Evolutionary conservation across 202 grass and related monocot genomes (phyloP), one percentile per base, ranked within the genome.

Genomic region (Eragrostis tef): DNA sequence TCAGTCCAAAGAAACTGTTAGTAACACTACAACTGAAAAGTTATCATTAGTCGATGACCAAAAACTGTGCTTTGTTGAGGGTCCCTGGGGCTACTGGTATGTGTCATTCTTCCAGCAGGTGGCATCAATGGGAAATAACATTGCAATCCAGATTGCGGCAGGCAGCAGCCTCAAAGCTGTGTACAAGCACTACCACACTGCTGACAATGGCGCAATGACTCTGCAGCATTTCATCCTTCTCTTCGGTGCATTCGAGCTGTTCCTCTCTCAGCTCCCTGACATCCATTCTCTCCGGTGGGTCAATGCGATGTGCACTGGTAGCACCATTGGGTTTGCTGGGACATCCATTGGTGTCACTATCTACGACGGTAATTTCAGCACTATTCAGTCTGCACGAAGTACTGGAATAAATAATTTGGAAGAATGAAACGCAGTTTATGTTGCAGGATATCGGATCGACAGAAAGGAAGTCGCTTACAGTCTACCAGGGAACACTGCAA

Each of bases 161-260:
- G 89, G 89, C 42, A 97, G 89, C 80, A 97, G 94, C 85, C 89
- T 94, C 49, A 90, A 97, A 78, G 90, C 90, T 11, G 93, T 93
- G 36, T 93, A 89, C 84, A 93, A 54, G 51, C 46, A 77, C 71
- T 89, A 91, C 83, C 64, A 85, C 64, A 8, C 73, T 7, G 17
- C 56, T 0, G 83, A 31, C 0, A 72, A 80, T 0, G 76, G 80
- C 19, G 48, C 62, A 26, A 78, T 94, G 79, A 88, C 77, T 15
- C 77, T 97, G 64, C 91, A 94, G 57, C 82, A 94, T 25, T 94
- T 94, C 94, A 94, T 97, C 84, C 80, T 97, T 25, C 71, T 97
- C 43, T 92, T 94, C 11, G 89, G 89, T 14, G 70, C 64, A 29
- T 54, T 91, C 20, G 83, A 97, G 77, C 7, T 97, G 63, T 29